phyloP scores from a whole-genome alignment of 2,329 filamentous ascomycete genomes.

The Talaromyces sp. region DNA sequence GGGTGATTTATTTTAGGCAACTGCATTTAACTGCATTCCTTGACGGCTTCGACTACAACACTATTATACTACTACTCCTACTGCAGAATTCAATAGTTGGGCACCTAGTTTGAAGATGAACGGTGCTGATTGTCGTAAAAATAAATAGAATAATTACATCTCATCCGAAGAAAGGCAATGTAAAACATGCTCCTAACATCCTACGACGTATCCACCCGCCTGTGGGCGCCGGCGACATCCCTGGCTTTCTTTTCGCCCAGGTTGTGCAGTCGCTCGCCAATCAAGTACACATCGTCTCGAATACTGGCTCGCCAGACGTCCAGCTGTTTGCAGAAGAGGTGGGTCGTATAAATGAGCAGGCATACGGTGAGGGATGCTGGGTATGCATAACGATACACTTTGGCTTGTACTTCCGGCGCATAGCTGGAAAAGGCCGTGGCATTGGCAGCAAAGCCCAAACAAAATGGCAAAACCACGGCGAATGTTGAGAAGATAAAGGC shows the following conservation, averaged over 20 bases:
- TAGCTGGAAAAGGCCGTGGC: slow-evolving; percentile 31
- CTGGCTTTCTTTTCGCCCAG: slow-evolving; percentile 60
- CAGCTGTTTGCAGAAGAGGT: slow-evolving; percentile 49
- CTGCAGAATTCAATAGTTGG: slow-evolving; percentile 3
- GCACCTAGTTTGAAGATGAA: too few relatives aligned
- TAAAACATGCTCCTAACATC: neutral
- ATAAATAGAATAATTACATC: neutral
- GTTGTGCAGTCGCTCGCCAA: slow-evolving; percentile 92
- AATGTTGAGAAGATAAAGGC: slow-evolving; percentile 55
- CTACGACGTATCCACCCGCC: slow-evolving; percentile 32
- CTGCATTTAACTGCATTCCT: neutral
- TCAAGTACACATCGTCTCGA: slow-evolving; percentile 90
- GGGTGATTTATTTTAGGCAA: neutral
- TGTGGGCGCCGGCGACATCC: slow-evolving; percentile 31
- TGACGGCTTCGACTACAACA: neutral
- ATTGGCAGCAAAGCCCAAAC: slow-evolving; percentile 51
- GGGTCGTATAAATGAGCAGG: slow-evolving; percentile 42
- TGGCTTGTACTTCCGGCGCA: slow-evolving; percentile 26
- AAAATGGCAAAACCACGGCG: slow-evolving; percentile 61
- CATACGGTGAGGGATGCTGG: slow-evolving; percentile 56
- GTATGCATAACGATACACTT: slow-evolving; percentile 65
- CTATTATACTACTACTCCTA: neutral
- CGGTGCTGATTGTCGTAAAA: neutral
- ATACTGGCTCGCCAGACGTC: slow-evolving; percentile 74
- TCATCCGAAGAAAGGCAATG: neutral